Evolutionary conservation across 495 filamentous ascomycete species (phyloP).

Genomic region (Xylaria acuta): DNA sequence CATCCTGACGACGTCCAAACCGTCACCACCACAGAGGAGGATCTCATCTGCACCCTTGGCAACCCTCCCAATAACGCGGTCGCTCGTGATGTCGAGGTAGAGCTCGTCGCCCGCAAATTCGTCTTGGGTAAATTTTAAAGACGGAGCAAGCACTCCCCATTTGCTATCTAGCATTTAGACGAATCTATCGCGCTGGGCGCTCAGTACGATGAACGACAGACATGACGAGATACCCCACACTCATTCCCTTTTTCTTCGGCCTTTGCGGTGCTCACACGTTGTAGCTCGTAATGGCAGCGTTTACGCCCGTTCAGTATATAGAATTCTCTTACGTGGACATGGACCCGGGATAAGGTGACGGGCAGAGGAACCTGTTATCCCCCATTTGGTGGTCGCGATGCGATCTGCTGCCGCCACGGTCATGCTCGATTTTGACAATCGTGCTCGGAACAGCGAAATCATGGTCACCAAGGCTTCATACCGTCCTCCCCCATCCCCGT

Average conservation of each 20-base stretch:
- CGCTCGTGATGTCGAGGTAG: conserved; percentile 30
- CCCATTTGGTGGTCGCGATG: not conserved
- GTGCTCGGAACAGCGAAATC: conserved; percentile 8
- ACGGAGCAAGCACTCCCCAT: conserved; percentile 5
- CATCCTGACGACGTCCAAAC: conserved; percentile 57
- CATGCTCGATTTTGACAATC: conserved; percentile 6
- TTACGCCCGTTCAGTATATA: conserved; percentile 13
- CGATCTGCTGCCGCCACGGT: not conserved
- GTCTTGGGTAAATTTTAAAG: conserved; percentile 42
- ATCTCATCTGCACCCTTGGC: conserved; percentile 52
- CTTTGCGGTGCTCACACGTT: not conserved
- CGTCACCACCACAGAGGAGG: conserved; percentile 42
- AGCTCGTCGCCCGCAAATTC: conserved; percentile 36
- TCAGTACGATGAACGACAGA: conserved; percentile 38
- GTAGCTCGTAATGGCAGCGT: not conserved
- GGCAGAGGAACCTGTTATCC: not conserved
- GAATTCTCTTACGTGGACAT: not conserved
- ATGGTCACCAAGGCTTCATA: conserved; percentile 3
- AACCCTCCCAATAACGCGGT: conserved; percentile 29
- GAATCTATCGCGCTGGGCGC: conserved; percentile 35
- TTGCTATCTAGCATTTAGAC: conserved; percentile 13
- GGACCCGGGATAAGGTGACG: not conserved
- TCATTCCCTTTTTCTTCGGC: not conserved
- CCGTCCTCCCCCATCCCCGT: too few species aligned
- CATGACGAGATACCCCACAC: conserved; percentile 20